phyloP scores from a whole-genome alignment of 768 basidiomycete genomes.

The Lactarius deliciosus region DNA sequence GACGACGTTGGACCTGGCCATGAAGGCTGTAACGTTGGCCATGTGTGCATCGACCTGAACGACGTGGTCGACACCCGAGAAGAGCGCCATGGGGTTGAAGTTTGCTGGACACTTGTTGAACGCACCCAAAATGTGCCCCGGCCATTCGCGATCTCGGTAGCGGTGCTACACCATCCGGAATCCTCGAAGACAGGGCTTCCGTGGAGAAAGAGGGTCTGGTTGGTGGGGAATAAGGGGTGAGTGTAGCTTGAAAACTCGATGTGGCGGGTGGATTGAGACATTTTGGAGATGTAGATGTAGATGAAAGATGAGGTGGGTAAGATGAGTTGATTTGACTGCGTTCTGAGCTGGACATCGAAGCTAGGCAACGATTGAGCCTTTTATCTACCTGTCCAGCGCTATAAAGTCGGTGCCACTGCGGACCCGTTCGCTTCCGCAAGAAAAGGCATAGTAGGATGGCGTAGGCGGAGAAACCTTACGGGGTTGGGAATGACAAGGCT shows the following conservation, averaged over 20 bases:
- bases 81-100: background rate
- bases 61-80: conserved; percentile 2
- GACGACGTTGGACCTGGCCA: background rate
- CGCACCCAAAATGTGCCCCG: background rate
- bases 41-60: background rate
- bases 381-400: background rate
- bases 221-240: background rate
- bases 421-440: background rate
- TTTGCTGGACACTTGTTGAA: background rate
- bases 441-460: background rate
- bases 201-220: background rate
- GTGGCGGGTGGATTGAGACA: conserved; percentile 1
- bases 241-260: background rate
- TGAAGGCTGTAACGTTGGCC: too few species aligned
- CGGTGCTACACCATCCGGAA: background rate
- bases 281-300: background rate
- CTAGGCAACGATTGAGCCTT: background rate
- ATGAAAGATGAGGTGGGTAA: background rate
- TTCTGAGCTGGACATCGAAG: background rate
- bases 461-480: background rate
- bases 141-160: conserved; percentile 1
- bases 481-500: background rate
- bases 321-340: background rate
- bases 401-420: background rate
- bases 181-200: background rate